A percentile compares a stretch with the other conserved stretches of the same genome.
Evolutionary conservation across 441 rosid species (phyloP).

Genomic region (Bruguiera hainesii): DNA sequence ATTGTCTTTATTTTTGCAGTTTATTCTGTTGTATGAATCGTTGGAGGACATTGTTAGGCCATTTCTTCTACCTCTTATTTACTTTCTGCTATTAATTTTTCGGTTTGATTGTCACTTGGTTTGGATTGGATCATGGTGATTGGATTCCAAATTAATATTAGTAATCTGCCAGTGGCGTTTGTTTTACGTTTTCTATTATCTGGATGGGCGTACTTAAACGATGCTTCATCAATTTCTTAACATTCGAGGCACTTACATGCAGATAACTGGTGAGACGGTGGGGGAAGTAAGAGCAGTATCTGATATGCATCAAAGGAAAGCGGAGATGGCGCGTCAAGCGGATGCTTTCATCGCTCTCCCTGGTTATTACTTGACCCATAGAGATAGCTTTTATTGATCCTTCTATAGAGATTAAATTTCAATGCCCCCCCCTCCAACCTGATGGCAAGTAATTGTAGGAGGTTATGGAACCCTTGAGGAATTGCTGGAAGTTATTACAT

Average conservation of each 20-base stretch:
- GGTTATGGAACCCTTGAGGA: slow-evolving; percentile 99
- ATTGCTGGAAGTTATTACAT: slow-evolving; percentile 86
- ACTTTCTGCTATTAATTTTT: too few species aligned
- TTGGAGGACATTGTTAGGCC: too few species aligned
- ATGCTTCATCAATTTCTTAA: neutral
- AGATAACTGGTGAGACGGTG: slow-evolving; percentile 91
- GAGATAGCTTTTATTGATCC: neutral
- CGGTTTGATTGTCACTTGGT: too few species aligned
- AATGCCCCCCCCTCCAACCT: neutral
- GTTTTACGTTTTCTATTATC: too few species aligned
- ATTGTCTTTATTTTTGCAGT: too few species aligned
- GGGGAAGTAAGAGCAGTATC: slow-evolving; percentile 97
- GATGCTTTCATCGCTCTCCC: slow-evolving; percentile 98
- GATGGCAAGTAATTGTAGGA: slow-evolving; percentile 37
- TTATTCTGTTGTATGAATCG: too few species aligned
- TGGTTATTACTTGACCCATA: slow-evolving; percentile 34
- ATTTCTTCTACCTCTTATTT: too few species aligned
- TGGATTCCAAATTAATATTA: too few species aligned
- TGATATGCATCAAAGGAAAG: slow-evolving; percentile 97
- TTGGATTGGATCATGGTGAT: too few species aligned
- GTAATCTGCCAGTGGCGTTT: too few species aligned
- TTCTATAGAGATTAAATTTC: too few species aligned
- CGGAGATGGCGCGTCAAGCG: slow-evolving; percentile 91
- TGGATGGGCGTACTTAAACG: too few species aligned
- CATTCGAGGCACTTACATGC: slow-evolving; percentile 16